Evolutionary conservation across 2,329 filamentous ascomycete species (phyloP).

Genomic region (Monilinia vaccinii-corymbosi): DNA sequence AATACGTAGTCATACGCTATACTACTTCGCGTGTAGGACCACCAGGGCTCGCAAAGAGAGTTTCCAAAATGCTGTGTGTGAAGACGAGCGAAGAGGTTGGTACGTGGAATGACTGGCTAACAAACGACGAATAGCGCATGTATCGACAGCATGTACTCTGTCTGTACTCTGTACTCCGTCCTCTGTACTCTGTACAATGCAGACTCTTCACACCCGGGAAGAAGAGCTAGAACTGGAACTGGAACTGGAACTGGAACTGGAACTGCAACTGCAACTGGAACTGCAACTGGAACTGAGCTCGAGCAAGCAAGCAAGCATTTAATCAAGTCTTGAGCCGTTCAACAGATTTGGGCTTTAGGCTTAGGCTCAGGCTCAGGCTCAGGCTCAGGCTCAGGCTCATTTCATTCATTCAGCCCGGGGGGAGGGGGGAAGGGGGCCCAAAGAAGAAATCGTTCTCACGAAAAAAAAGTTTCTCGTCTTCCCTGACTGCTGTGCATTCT

Average conservation of each 20-base stretch:
- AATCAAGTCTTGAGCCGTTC: neutral
- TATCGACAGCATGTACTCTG: neutral
- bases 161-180: neutral
- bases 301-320: neutral
- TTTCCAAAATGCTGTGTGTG: neutral
- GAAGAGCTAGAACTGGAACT: neutral
- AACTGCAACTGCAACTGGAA: no score
- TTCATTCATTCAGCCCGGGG: neutral
- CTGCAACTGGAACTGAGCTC: neutral
- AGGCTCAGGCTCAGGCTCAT: neutral
- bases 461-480: neutral
- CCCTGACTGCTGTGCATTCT: neutral
- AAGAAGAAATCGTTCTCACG: neutral
- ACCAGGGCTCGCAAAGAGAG: neutral
- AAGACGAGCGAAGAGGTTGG: neutral
- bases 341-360: no score
- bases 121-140: neutral
- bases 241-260: no score
- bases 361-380: neutral
- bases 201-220: neutral
- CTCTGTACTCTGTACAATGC: neutral
- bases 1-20: neutral
- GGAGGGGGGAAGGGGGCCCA: neutral
- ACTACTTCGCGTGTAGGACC: neutral
- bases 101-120: slow-evolving; percentile 1